Conservation (phyloP, 2,329 filamentous ascomycete genomes). For the Calonectria pseudoreteaudii region DNA sequence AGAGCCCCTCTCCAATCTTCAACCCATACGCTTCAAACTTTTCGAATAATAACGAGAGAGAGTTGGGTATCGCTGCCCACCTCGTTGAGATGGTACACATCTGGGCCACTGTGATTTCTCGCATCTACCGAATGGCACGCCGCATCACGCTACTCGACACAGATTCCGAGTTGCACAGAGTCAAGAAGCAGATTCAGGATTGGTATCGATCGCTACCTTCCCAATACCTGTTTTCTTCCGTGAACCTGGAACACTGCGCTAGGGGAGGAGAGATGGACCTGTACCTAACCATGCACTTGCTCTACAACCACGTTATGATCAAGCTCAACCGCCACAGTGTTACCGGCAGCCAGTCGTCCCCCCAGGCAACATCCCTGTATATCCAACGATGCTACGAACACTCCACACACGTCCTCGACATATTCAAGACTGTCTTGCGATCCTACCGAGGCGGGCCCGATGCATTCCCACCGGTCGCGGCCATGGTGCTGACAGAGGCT, state of each 20-base stretch:
- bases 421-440: conserved; percentile 56
- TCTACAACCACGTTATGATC: conserved; percentile 74
- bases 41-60: conserved; percentile 36
- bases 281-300: conserved; percentile 73
- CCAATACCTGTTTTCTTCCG: conserved; percentile 63
- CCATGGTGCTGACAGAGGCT: conserved; percentile 72
- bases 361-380: conserved; percentile 56
- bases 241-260: conserved; percentile 69
- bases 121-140: conserved; percentile 60
- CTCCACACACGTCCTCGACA: conserved; percentile 63
- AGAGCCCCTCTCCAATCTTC: conserved; percentile 70
- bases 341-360: conserved; percentile 51
- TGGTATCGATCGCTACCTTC: conserved; percentile 70
- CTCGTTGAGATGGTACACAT: conserved; percentile 72
- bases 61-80: conserved; percentile 67
- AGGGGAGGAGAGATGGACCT: conserved; percentile 65
- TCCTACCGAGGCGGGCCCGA: conserved; percentile 48
- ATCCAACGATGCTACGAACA: conserved; percentile 63
- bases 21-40: conserved; percentile 56
- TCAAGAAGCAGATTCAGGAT: conserved; percentile 63
- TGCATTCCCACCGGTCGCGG: conserved; percentile 70
- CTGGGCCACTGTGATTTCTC: conserved; percentile 73
- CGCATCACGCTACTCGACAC: conserved; percentile 41
- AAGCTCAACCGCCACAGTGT: conserved; percentile 73
- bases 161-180: conserved; percentile 56